phyloP scores from a whole-genome alignment of 2,329 filamentous ascomycete genomes.

The Neofusicoccum laricinum region DNA sequence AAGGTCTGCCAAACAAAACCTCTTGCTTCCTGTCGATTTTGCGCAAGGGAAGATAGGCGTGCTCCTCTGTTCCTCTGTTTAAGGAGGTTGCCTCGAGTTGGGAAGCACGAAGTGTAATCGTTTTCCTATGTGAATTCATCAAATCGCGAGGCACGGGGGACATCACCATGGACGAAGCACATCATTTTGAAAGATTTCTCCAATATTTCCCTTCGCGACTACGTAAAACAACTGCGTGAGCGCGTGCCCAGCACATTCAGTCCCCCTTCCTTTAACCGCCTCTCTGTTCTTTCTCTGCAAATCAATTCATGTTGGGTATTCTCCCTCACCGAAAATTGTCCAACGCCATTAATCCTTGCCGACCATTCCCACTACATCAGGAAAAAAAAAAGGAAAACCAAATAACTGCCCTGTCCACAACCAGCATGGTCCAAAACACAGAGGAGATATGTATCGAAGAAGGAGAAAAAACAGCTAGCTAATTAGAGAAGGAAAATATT shows the following conservation, averaged over 20 bases:
- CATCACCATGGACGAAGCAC: too few species aligned
- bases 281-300: too few species aligned
- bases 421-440: slow-evolving; percentile 11
- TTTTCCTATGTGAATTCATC: too few species aligned
- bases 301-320: background rate
- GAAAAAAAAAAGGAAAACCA: background rate
- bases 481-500: background rate
- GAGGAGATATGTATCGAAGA: background rate
- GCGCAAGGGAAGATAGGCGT: too few species aligned
- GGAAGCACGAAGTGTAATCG: too few species aligned
- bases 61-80: too few species aligned
- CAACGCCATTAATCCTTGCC: background rate
- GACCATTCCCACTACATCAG: background rate
- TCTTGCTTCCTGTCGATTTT: too few species aligned
- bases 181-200: too few species aligned
- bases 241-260: background rate
- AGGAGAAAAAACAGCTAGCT: background rate
- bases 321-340: background rate
- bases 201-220: too few species aligned
- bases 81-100: too few species aligned
- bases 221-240: background rate
- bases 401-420: background rate
- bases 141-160: too few species aligned
- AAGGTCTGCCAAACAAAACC: too few species aligned
- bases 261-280: background rate